Evolutionary conservation across 2,329 filamentous ascomycete species (phyloP), one percentile per base, ranked within the genome.

Genomic region (Cytospora chrysosperma): DNA sequence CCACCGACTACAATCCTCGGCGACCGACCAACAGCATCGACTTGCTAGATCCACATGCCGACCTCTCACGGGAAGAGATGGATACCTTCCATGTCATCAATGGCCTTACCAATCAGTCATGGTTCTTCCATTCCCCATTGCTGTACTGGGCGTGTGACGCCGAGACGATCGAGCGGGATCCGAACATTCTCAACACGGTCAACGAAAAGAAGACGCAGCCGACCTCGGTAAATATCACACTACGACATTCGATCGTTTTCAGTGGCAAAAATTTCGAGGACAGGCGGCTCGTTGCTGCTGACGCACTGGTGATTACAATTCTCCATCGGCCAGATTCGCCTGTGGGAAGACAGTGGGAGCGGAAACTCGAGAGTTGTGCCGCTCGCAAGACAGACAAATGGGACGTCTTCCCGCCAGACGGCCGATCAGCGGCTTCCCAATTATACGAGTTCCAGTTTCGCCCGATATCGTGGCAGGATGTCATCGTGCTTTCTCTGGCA

Each of bases 101-200:
- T 69, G 85, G 85, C 17, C 73, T 86, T 37, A 85, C 81, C 4
- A 83, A 86, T 67, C 77, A 86, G 68, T 86, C 86, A 4, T 92
- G 89, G 89, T 90, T 91, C 69, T 91, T 91, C 71, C 90, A 93
- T 70, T 93, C 91, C n/a, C 90, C 91, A 1, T 76, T 94, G 60
- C 87, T 92, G 74, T 93, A 93, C 74, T 94, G 91, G 91, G 83
- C 86, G 65, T 90, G 88, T 72, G 90, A 81, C n/a, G 71, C 78
- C 7, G 80, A 84, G 1, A 75, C 75, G 8, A 84, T 94, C 56
- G 72, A 82, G 28, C 72, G 75, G 19, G 91, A 94, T 69, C 60
- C 73, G 0, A 81, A 93, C 71, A 81, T 93, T 15, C 73, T 93
- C 3, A 74, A 75, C 1, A 93, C 91, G 0, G 87, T 93, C 70